A percentile compares a stretch with the other conserved stretches of the same genome.
These are phyloP conservation scores for Alternaria metachromatica DNA, from an alignment of 2,329 filamentous ascomycete species.

Conservation along the genomic window DNA sequence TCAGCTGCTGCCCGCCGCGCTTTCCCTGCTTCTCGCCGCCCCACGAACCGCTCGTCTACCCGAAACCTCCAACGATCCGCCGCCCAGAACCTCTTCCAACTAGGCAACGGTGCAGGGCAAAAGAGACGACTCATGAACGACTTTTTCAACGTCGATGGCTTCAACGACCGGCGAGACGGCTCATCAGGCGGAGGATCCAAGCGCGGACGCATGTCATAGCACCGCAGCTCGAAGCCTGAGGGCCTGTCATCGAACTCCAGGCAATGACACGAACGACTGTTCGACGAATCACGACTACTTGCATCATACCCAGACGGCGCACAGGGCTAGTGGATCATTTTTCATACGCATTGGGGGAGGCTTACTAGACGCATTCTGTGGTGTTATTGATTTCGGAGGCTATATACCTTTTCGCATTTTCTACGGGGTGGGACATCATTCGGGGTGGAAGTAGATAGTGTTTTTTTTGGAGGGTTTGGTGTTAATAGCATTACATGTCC, in stretches of 20 bases:
- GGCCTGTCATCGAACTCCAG: background rate
- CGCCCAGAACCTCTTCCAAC: constrained; percentile 49
- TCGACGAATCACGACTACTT: constrained; percentile 24
- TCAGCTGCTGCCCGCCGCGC: constrained; percentile 40
- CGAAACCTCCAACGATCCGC: constrained; percentile 42
- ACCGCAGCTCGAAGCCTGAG: background rate
- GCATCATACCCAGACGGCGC: constrained; percentile 29
- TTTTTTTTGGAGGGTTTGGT: background rate
- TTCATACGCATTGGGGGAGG: constrained; percentile 31
- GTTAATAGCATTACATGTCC: background rate
- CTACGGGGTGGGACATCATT: constrained; percentile 20
- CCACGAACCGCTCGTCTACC: constrained; percentile 45
- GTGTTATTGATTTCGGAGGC: constrained; percentile 27
- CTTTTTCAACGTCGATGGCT: constrained; percentile 73
- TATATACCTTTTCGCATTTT: constrained; percentile 17
- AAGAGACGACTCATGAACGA: constrained; percentile 77
- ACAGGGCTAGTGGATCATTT: constrained; percentile 22
- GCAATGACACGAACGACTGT: constrained; percentile 9
- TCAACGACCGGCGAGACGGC: constrained; percentile 66
- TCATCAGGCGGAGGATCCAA: constrained; percentile 46
- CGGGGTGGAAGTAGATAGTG: constrained; percentile 2
- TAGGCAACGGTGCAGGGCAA: constrained; percentile 70
- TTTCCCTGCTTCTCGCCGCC: constrained; percentile 42
- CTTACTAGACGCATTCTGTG: constrained; percentile 33
- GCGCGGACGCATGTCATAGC: constrained; percentile 47